These are phyloP conservation scores for Globisporangium alternatum DNA, from an alignment of 352 stramenopile genomes.

Conservation along the genomic window DNA sequence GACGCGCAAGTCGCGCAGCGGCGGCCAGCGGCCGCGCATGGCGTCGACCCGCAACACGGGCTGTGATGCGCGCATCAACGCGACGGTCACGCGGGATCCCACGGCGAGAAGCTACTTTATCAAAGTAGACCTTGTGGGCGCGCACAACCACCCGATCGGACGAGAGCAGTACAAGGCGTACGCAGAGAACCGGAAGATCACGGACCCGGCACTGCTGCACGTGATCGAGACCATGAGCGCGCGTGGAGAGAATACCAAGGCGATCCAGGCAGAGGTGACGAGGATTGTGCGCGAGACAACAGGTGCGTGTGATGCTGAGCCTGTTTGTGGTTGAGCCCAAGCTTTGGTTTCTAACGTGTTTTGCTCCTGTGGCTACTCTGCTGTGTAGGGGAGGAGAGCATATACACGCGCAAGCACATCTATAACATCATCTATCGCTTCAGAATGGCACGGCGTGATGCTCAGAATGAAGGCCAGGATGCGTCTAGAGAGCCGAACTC, in stretches of 20 bases:
- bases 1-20: conserved; percentile 1
- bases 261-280: not conserved
- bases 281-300: not conserved
- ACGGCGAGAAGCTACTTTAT: not conserved
- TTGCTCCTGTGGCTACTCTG: not conserved
- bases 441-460: not conserved
- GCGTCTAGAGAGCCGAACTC: not conserved
- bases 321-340: not conserved
- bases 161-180: conserved; percentile 12
- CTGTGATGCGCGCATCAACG: conserved; percentile 8
- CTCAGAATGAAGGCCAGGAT: not conserved
- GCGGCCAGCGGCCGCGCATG: not conserved
- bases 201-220: conserved; percentile 7
- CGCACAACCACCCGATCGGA: conserved; percentile 13
- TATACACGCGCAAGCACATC: not conserved
- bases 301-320: not conserved
- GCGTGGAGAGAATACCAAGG: not conserved
- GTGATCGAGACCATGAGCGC: conserved; percentile 1
- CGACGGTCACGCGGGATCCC: not conserved
- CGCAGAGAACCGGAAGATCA: conserved; percentile 7
- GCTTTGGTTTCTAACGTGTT: not conserved
- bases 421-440: not conserved
- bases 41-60: conserved; percentile 6
- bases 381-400: not conserved
- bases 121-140: not conserved